Percentiles rank a stretch among this genome's conserved stretches.
Evolutionary conservation across 108 stramenopile genomes (phyloP).

Genomic region (Nannochloropsis gaditana): DNA sequence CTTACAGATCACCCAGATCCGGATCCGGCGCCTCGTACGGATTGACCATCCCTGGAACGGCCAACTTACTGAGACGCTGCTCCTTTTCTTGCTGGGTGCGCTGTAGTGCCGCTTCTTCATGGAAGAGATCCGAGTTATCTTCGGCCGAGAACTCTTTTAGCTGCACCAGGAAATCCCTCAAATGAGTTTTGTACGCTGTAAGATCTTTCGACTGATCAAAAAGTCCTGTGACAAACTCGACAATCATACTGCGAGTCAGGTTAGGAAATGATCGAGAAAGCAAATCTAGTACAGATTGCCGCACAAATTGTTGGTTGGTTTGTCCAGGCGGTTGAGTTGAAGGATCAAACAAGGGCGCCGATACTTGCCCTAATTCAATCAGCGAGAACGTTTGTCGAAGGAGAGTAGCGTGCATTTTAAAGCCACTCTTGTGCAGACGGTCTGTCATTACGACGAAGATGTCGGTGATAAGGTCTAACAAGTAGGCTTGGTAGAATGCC

Average conservation of each 20-base stretch:
- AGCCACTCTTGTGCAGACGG: slow-evolving; percentile 92
- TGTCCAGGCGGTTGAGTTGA: slow-evolving; percentile 63
- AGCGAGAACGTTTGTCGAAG: slow-evolving; percentile 91
- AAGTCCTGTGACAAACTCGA: slow-evolving; percentile 91
- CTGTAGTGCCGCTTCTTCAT: slow-evolving; percentile 79
- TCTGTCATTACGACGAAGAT: slow-evolving; percentile 98
- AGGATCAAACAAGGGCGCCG: slow-evolving; percentile 83
- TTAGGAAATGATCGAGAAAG: slow-evolving; percentile 88
- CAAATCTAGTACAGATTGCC: slow-evolving; percentile 79
- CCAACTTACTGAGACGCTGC: slow-evolving; percentile 66
- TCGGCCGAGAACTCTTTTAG: slow-evolving; percentile 94
- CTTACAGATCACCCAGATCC: slow-evolving; percentile 63
- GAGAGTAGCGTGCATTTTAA: slow-evolving; percentile 96
- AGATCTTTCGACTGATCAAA: slow-evolving; percentile 92
- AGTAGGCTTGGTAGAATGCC: slow-evolving; percentile 90
- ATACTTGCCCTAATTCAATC: slow-evolving; percentile 85
- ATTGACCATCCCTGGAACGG: slow-evolving; percentile 93
- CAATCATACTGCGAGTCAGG: slow-evolving; percentile 76
- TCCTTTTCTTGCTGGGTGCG: slow-evolving; percentile 60
- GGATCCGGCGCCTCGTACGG: slow-evolving; percentile 72
- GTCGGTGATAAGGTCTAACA: slow-evolving; percentile 87
- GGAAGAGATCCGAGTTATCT: slow-evolving; percentile 87
- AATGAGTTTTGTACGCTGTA: slow-evolving; percentile 88
- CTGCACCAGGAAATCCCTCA: slow-evolving; percentile 96
- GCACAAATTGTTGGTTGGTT: slow-evolving; percentile 77